Base-by-base conservation (phyloP, 1,284 basidiomycete species). In the Ceratobasidium sp. region DNA sequence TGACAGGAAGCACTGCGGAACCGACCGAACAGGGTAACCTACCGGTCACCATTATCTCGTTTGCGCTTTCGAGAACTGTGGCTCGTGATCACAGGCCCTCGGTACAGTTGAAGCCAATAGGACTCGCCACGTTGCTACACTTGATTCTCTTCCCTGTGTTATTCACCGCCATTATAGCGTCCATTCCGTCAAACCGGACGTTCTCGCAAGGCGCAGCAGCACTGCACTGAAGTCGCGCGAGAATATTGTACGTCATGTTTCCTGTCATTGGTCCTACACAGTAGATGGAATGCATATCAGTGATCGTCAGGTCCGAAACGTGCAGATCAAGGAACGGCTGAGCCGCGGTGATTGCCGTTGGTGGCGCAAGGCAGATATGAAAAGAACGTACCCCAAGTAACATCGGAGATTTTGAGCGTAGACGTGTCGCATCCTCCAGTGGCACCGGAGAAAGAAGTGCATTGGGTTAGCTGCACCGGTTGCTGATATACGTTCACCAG, bases 351-450 rank as follows among this genome's bases (percentile, higher is more conserved):
- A 41, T 49, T 26, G 43, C 6, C n/a, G 38, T 11, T 38, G 35
- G 30, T 23, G 43, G 43, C 41, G 43, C 26, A 26, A 4, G 26
- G 14, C 14, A 32, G n/a, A 44, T 67, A 16, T 9, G 38, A 38
- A 38, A 35, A 35, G 16, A 26, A 67, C 64, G 23, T 78, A 8
- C 76, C 79, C 81, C 80, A 82, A 11, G 79, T 79, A n/a, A 82
- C 76, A 73, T 82, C 77, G 16, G 79, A 80, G 47, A 82, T 77
- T 72, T 81, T 79, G 75, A 82, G 79, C 18, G 76, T 76, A 3
- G 79, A 81, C 1, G 80, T 81, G 73, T 81, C 80, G 74, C 81
- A 82, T 21, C 76, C 77, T 3, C 78, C 80, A 7, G 79, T 80
- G 7, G 79, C 79, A 16, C 80, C 80, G 18, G 75, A 76, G 73